Percentiles rank a stretch among this genome's conserved stretches.
Evolutionary conservation across 352 stramenopile genomes (phyloP).

Genomic region (Phytophthora sp.): DNA sequence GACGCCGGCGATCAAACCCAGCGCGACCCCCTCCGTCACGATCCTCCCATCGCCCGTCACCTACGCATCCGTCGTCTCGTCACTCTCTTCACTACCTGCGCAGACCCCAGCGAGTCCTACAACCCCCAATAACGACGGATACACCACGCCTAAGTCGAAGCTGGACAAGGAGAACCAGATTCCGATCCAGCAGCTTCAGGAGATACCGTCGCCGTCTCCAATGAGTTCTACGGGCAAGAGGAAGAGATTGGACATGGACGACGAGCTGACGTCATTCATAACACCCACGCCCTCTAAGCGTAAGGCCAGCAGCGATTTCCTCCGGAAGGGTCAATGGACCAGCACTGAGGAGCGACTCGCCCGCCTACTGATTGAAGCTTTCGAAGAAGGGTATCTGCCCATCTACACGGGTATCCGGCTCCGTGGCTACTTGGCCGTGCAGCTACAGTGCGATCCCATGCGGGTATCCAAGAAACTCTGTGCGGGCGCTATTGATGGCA

Average conservation of each 20-base stretch:
- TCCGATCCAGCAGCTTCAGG: too few species aligned
- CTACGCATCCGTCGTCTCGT: not conserved
- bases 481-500: conserved; percentile 69
- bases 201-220: conserved; percentile 13
- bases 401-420: conserved; percentile 80
- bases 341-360: conserved; percentile 68
- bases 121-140: conserved; percentile 20
- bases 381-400: conserved; percentile 74
- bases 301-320: conserved; percentile 68
- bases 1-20: conserved; percentile 6
- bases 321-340: conserved; percentile 81
- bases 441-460: conserved; percentile 85
- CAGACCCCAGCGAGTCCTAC: not conserved
- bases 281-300: conserved; percentile 34
- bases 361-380: conserved; percentile 66
- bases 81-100: not conserved
- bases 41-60: conserved; percentile 2
- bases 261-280: conserved; percentile 13
- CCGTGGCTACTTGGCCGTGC: conserved; percentile 75
- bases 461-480: conserved; percentile 85
- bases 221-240: conserved; percentile 36
- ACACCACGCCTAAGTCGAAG: conserved; percentile 35
- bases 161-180: conserved; percentile 27
- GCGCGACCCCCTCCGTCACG: conserved; percentile 16
- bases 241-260: conserved; percentile 35